These are phyloP conservation scores for Inga oerstediana DNA, from an alignment of 306 rosid genomes.

Conservation along the genomic window DNA sequence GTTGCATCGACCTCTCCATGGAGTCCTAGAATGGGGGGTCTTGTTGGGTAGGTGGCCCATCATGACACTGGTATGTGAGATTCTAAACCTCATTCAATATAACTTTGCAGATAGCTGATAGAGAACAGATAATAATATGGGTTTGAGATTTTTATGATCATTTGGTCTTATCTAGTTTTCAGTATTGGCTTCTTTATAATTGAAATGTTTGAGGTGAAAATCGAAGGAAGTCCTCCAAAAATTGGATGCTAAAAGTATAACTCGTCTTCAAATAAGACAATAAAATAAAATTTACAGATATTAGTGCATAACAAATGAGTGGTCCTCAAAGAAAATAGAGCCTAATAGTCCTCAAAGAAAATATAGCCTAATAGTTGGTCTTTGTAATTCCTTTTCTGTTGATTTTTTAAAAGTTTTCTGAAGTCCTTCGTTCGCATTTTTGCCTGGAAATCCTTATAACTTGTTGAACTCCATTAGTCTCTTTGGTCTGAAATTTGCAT, in stretches of 20 bases:
- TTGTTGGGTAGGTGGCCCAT: not conserved
- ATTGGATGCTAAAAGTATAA: not conserved
- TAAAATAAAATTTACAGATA: not conserved
- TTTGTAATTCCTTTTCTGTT: not conserved
- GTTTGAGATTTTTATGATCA: not conserved
- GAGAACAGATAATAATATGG: not conserved
- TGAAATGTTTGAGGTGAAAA: not conserved
- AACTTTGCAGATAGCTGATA: constrained; percentile 10
- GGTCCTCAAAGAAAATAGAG: not conserved
- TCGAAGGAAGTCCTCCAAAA: not conserved
- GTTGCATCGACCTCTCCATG: constrained; percentile 30
- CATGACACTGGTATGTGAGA: constrained; percentile 18
- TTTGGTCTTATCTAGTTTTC: not conserved
- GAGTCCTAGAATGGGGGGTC: constrained; percentile 2
- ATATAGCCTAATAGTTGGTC: not conserved
- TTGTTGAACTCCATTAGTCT: not conserved
- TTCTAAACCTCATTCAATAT: constrained; percentile 15
- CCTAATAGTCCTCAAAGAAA: no score
- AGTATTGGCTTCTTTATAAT: not conserved
- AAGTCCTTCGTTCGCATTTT: not conserved
- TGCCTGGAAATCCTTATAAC: not conserved
- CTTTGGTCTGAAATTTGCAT: not conserved
- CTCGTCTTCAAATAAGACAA: not conserved
- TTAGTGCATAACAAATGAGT: not conserved
- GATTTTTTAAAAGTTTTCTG: not conserved